Base-by-base conservation (phyloP, 371 early-diverging fungal genomes). In the Mucor piriformis region DNA sequence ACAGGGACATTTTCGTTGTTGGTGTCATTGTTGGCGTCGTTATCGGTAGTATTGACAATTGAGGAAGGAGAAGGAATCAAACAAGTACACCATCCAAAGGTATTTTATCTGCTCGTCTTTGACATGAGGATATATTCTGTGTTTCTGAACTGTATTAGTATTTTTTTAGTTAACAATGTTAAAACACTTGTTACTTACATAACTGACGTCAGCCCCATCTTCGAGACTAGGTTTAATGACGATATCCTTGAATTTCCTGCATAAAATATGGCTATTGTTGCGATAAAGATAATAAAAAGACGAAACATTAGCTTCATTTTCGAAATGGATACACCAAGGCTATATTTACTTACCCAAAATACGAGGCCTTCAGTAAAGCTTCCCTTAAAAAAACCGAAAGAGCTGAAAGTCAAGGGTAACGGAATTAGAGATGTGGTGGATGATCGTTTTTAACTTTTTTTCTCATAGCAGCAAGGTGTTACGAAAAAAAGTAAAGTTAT, bases 91-190 rank as follows among this genome's bases (percentile, higher is more conserved):
- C 42, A 42, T 42, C 42, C 42, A 42, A 18, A 18, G 20, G 42
- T 10, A 42, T 42, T 20, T 42, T 20, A 20, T 20, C 42, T 18
- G 8, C 20, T 18, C 42, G n/a, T 42, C 20, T 44, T 32, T 54
- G 44, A 43, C 44, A 44, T 33, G 32, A 54, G 21, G 54, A 54
- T 16, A 44, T 54, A 44, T 44, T 33, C 54, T 54, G 44, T 54
- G 44, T 44, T 54, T 54, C 44, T 32, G 44, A 44, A 54, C 27
- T 44, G 44, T 44, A 43, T 54, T 32, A 44, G 44, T 54, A 54
- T 44, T 32, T 44, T 54, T 54, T 54, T 54, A 42, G 43, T 42
- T 42, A 42, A 51, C 51, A 34, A 51, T 51, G 51, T 51, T 51
- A 37, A 51, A 51, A 35, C 35, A 34, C 37, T 51, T 51, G 37